A percentile compares a stretch with the other conserved stretches of the same genome.
Conservation (phyloP, 345 rosid genomes). For the Aquilaria malaccensis region DNA sequence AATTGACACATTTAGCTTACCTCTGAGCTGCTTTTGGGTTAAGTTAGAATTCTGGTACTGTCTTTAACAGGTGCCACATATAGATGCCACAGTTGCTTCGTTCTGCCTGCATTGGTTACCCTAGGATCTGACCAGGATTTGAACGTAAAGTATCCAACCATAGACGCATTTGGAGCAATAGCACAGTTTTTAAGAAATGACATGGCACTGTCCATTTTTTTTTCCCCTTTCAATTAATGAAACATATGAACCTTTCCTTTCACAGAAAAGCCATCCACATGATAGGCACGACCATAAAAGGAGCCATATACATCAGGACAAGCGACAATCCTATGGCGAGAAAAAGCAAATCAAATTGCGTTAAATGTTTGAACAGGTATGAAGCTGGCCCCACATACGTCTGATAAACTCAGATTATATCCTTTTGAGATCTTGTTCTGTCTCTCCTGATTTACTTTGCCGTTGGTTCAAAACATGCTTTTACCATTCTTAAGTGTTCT, state of each 20-base stretch:
- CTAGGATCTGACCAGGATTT: slow-evolving; percentile 88
- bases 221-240: background rate
- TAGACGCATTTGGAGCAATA: slow-evolving; percentile 86
- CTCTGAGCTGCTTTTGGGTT: too few species aligned
- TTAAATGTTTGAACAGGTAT: too few species aligned
- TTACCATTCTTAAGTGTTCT: too few species aligned
- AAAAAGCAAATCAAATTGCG: background rate
- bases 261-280: background rate
- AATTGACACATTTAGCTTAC: too few species aligned
- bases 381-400: slow-evolving; percentile 61
- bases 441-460: too few species aligned
- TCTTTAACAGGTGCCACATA: slow-evolving; percentile 49
- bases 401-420: slow-evolving; percentile 76
- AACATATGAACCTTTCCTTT: background rate
- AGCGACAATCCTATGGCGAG: background rate
- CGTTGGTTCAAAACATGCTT: too few species aligned
- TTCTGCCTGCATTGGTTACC: slow-evolving; percentile 78
- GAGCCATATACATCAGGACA: background rate
- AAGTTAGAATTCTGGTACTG: too few species aligned
- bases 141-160: slow-evolving; percentile 76
- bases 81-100: slow-evolving; percentile 72
- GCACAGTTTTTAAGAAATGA: slow-evolving; percentile 83
- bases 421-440: slow-evolving; percentile 21
- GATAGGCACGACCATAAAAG: background rate
- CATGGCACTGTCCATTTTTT: slow-evolving; percentile 34